Evolutionary conservation across 1,139 yeast genomes (phyloP).

Genomic region (Debaryomyces subglobosus): DNA sequence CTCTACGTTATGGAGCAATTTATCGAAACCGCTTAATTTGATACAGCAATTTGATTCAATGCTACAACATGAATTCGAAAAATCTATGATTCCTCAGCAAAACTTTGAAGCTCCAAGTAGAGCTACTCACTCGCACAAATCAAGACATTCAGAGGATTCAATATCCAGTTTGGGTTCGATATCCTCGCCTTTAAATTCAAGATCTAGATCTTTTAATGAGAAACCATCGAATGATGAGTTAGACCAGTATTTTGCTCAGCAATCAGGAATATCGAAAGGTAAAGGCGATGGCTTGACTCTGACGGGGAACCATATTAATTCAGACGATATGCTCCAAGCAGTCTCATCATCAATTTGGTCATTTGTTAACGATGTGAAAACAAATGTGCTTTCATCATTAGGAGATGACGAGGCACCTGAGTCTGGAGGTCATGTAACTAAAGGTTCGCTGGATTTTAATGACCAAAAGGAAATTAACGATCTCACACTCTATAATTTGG

Average conservation of each 20-base stretch:
- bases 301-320: conserved; percentile 8
- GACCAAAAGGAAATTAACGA: not conserved
- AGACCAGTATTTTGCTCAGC: conserved; percentile 14
- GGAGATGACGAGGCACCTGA: conserved; percentile 28
- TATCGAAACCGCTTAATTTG: conserved; percentile 62
- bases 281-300: not conserved
- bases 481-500: conserved; percentile 27
- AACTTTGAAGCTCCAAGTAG: not conserved
- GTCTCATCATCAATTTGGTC: conserved; percentile 51
- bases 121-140: not conserved
- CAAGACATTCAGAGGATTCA: conserved; percentile 16
- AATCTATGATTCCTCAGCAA: conserved; percentile 33
- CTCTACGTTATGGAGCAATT: conserved; percentile 40
- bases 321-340: conserved; percentile 44
- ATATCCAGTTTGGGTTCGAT: conserved; percentile 28
- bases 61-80: conserved; percentile 68
- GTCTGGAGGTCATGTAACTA: not conserved
- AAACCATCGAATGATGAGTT: conserved; percentile 11
- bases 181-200: conserved; percentile 30
- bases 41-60: conserved; percentile 71
- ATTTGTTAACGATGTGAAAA: conserved; percentile 47
- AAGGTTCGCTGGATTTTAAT: not conserved
- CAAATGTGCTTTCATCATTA: conserved; percentile 40
- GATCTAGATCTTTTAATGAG: conserved; percentile 10
- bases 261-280: conserved; percentile 1